These are phyloP conservation scores for Pseudogymnoascus sp. DNA, from an alignment of 2,329 filamentous ascomycete species.

Conservation along the genomic window DNA sequence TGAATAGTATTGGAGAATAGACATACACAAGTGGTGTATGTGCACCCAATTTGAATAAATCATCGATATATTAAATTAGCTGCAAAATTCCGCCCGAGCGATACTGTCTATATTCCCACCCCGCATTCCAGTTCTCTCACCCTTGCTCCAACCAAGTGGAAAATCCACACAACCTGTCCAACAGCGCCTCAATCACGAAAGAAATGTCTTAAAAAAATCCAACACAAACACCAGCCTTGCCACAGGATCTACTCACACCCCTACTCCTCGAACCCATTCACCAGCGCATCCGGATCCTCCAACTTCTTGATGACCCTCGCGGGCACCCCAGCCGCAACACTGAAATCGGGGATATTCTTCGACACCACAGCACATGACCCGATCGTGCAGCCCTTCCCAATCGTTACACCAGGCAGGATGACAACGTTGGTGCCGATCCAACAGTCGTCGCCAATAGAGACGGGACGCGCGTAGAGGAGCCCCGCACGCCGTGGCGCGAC, in stretches of 20 bases:
- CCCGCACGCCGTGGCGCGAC: constrained; percentile 47
- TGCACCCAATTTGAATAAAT: constrained; percentile 1
- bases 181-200: not conserved
- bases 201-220: not conserved
- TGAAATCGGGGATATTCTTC: constrained; percentile 20
- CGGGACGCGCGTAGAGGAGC: constrained; percentile 41
- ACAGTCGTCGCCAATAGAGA: constrained; percentile 48
- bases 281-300: constrained; percentile 1
- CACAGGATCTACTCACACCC: not conserved
- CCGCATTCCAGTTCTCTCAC: not conserved
- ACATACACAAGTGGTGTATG: not conserved
- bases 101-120: not conserved
- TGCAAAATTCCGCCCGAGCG: not conserved
- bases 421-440: constrained; percentile 48
- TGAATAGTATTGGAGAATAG: not conserved
- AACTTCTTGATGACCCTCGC: constrained; percentile 17
- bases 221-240: constrained; percentile 1
- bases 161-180: not conserved
- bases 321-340: constrained; percentile 21
- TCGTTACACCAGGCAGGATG: constrained; percentile 48
- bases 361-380: constrained; percentile 48
- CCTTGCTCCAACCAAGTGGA: not conserved
- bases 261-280: constrained; percentile 1
- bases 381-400: constrained; percentile 47
- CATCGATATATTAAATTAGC: constrained; percentile 3